Evolutionary conservation across 305 asterid genomes (phyloP), one percentile per base, ranked within the genome.

Genomic region (Rubia peregrina): DNA sequence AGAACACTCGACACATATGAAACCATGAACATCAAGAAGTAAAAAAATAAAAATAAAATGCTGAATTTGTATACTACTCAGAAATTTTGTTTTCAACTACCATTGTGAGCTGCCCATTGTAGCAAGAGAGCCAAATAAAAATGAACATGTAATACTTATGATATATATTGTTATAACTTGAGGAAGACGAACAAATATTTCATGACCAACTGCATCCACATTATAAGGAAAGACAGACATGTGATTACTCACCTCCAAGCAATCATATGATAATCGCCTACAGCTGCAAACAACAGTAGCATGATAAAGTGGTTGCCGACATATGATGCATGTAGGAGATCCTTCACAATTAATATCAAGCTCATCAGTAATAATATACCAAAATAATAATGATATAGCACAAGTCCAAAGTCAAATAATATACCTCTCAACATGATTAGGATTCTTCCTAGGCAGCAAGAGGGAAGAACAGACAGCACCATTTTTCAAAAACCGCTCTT

Each of bases 201-300:
- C 14, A 6, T 5, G 17, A 65, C 0, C 33, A 62, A 61, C 61
- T 46, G 69, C 16, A 59, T 14, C 61, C 21, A 19, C 55, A 11
- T 33, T 8, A 10, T 9, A 55, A 40, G 3, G 3, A 21, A 56
- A 51, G 19, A 8, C 16, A 17, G 9, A 36, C 8, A 69, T 12
- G 7, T 71, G 14, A 65, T 44, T 71, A 77, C 94, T 80, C 78
- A 91, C 98, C 98, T 89, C 97, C 68, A 89, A 80, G 82, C 98
- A 93, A 79, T 89, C 96, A 80, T 81, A 83, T 74, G 88, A 81
- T 22, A 92, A 82, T 71, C 95, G 95, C 75, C 97, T 85, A 83
- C 98, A 93, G 78, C 77, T 70, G 90, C 98, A 93, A 71, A 76
- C 87, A 73, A 93, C 88, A 78, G 98, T 96, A 71, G 97, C 89